Conservation (phyloP, 768 basidiomycete species). For the Chalciporus pseudorubinellus region DNA sequence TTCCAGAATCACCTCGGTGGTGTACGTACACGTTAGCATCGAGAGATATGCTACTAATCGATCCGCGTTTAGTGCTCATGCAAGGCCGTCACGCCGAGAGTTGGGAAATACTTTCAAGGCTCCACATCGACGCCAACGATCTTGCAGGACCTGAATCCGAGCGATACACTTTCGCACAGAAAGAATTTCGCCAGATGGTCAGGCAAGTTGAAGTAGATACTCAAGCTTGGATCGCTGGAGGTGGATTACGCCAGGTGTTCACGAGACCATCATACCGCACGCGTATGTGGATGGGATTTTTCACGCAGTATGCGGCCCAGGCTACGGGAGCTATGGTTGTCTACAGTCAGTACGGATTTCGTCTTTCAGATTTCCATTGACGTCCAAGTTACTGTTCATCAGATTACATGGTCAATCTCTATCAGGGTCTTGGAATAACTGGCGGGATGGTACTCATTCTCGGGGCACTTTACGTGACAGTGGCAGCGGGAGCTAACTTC, state of each 20-base stretch:
- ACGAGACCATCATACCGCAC: constrained; percentile 4
- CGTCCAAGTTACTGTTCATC: background rate
- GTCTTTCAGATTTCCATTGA: background rate
- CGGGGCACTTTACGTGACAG: background rate
- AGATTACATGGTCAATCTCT: background rate
- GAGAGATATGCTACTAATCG: too few species aligned
- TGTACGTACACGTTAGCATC: background rate
- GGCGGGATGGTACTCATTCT: background rate
- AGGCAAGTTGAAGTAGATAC: constrained; percentile 4
- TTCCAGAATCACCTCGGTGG: background rate
- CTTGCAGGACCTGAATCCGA: background rate
- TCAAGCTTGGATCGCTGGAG: constrained; percentile 2
- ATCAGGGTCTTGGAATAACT: background rate
- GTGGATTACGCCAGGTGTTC: constrained; percentile 1
- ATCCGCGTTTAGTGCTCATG: background rate
- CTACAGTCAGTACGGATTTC: background rate
- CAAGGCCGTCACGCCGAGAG: background rate
- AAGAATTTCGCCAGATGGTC: constrained; percentile 7
- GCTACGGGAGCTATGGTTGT: background rate
- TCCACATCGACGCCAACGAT: background rate
- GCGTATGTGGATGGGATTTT: constrained; percentile 7
- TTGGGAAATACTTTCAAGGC: background rate
- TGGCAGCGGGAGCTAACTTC: background rate
- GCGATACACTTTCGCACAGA: background rate
- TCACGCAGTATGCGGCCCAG: background rate